Evolutionary conservation across 768 basidiomycete species (phyloP).

Genomic region (Symmetrospora coprosmae): DNA sequence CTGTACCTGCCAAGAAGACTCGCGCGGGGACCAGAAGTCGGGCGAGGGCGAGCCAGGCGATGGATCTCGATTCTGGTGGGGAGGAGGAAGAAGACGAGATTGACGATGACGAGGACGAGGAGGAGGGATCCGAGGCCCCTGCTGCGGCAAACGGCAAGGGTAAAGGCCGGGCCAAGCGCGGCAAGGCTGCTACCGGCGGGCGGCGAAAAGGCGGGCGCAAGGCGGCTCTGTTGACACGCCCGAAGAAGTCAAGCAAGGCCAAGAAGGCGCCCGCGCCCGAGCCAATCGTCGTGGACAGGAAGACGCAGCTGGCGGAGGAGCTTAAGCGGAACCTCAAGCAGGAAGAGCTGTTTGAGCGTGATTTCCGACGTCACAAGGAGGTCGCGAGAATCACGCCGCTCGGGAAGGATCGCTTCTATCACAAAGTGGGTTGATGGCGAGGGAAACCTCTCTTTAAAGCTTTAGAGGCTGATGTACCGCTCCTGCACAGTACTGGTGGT

Average conservation of each 20-base stretch:
- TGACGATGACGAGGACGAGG: background rate
- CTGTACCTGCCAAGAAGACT: background rate
- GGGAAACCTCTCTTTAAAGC: background rate
- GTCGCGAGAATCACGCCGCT: constrained; percentile 73
- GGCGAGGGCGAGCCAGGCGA: background rate
- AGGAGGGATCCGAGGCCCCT: too few species aligned
- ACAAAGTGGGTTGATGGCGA: constrained; percentile 42
- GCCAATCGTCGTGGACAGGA: constrained; percentile 17
- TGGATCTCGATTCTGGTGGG: background rate
- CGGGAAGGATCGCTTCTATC: constrained; percentile 84
- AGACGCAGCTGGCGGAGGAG: constrained; percentile 61
- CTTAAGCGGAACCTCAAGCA: constrained; percentile 55
- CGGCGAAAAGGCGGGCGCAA: constrained; percentile 1
- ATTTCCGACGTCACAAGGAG: constrained; percentile 78
- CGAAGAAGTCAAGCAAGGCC: constrained; percentile 45
- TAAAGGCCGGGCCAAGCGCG: constrained; percentile 1
- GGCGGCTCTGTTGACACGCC: background rate
- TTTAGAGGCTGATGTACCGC: background rate
- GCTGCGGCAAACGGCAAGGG: too few species aligned
- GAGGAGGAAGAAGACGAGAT: background rate
- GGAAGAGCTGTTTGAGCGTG: constrained; percentile 75
- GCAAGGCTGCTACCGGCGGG: background rate
- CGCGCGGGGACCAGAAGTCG: background rate
- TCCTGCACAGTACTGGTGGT: constrained; percentile 49
- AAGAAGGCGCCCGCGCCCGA: background rate